Percentiles rank a stretch among this genome's conserved stretches.
Conservation (phyloP, 2,329 filamentous ascomycete species). For the Ophiosphaerella korrae region DNA sequence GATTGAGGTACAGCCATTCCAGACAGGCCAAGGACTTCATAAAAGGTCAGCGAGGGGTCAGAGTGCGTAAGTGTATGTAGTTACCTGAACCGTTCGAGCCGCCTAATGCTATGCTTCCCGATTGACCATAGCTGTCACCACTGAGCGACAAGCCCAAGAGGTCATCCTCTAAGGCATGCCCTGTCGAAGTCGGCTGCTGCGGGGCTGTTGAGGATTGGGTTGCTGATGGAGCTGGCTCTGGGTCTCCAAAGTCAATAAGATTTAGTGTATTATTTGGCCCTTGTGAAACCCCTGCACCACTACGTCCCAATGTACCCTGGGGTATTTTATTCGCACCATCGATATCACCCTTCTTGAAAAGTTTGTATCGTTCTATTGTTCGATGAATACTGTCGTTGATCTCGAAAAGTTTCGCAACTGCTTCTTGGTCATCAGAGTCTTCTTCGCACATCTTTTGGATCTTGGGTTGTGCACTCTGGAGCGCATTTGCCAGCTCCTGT, state of each 20-base stretch:
- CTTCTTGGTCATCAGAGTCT: constrained; percentile 94
- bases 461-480: constrained; percentile 95
- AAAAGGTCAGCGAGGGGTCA: constrained; percentile 12
- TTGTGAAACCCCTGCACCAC: constrained; percentile 66
- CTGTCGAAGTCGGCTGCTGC: constrained; percentile 55
- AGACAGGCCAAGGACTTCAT: constrained; percentile 39
- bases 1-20: constrained; percentile 38
- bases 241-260: constrained; percentile 85
- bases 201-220: constrained; percentile 41
- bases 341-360: constrained; percentile 93
- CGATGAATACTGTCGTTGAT: constrained; percentile 99
- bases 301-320: constrained; percentile 75
- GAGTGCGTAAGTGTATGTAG: neutral
- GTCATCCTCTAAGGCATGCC: constrained; percentile 82
- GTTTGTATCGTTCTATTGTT: constrained; percentile 91
- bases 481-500: constrained; percentile 82
- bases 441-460: constrained; percentile 99
- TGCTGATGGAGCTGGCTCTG: constrained; percentile 56
- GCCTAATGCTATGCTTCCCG: constrained; percentile 83
- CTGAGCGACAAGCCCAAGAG: constrained; percentile 82
- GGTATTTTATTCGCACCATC: constrained; percentile 83
- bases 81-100: constrained; percentile 52
- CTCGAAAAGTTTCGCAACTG: constrained; percentile 90
- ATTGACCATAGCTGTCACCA: constrained; percentile 71
- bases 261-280: constrained; percentile 80